A percentile compares a stretch with the other conserved stretches of the same genome.
These are phyloP conservation scores for Globisporangium canariense DNA, from an alignment of 352 stramenopile species.

Conservation along the genomic window DNA sequence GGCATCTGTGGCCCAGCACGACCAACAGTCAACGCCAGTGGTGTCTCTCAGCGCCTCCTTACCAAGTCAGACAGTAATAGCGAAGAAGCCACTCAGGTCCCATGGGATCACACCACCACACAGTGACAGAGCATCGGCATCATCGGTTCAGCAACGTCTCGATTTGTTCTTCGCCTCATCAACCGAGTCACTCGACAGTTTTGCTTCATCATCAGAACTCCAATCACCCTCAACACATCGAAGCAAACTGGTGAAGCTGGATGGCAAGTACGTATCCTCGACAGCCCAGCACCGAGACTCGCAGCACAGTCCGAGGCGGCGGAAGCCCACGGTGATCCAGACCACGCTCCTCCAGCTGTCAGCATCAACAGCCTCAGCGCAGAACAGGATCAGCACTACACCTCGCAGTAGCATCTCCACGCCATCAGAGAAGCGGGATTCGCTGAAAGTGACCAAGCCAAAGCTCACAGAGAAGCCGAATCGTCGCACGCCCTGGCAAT, in stretches of 20 bases:
- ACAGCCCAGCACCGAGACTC: slow-evolving; percentile 24
- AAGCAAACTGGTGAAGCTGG: slow-evolving; percentile 21
- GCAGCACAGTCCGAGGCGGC: slow-evolving; percentile 26
- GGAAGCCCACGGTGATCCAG: slow-evolving; percentile 28
- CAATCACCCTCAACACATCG: slow-evolving; percentile 8
- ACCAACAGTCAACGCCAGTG: background rate
- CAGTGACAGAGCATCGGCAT: background rate
- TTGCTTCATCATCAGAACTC: background rate
- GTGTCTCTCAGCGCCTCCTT: background rate
- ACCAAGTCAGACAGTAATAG: background rate
- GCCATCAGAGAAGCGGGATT: background rate
- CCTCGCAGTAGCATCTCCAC: background rate
- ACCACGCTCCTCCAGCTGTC: slow-evolving; percentile 30
- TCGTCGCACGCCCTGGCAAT: slow-evolving; percentile 42
- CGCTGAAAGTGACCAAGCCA: slow-evolving; percentile 2
- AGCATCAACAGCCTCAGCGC: slow-evolving; percentile 23
- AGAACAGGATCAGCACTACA: background rate
- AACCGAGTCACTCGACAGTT: slow-evolving; percentile 1
- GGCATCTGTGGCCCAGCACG: slow-evolving; percentile 9
- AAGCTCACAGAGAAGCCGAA: slow-evolving; percentile 7
- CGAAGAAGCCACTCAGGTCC: background rate
- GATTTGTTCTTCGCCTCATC: slow-evolving; percentile 35
- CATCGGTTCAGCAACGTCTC: slow-evolving; percentile 31
- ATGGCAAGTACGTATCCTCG: slow-evolving; percentile 11
- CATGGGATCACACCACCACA: background rate